These are phyloP conservation scores for Fonsecaea pugnacius DNA, from an alignment of 2,329 filamentous ascomycete species.

Conservation along the genomic window DNA sequence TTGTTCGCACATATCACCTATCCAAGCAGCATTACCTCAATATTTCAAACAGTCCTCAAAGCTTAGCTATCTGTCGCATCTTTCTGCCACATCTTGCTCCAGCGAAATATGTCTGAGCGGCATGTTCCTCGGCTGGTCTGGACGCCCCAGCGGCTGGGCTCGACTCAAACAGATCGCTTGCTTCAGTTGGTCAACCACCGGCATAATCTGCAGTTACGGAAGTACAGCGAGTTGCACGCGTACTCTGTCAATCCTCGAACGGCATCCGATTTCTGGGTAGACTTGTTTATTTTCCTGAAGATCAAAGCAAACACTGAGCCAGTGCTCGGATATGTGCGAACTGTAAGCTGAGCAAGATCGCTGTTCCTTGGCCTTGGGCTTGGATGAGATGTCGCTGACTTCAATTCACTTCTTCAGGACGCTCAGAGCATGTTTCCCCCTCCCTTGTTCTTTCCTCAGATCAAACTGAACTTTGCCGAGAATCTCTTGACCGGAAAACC, in stretches of 20 bases:
- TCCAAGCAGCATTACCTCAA: conserved; percentile 2
- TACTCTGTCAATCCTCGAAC: conserved; percentile 6
- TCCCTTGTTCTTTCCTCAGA: conserved; percentile 64
- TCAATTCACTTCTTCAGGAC: background rate
- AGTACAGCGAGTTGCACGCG: conserved; percentile 11
- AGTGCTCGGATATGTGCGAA: background rate
- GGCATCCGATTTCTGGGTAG: conserved; percentile 13
- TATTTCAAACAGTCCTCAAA: too few species aligned
- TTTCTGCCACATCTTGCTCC: background rate
- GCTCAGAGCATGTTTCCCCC: conserved; percentile 4
- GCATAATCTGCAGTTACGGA: background rate
- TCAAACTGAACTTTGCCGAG: conserved; percentile 52
- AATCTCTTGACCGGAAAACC: conserved; percentile 45
- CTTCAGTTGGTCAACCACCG: background rate
- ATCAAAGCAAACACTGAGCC: conserved; percentile 5
- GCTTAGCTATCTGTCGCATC: background rate
- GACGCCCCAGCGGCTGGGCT: background rate
- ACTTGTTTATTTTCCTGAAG: conserved; percentile 6
- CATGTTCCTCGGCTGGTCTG: conserved; percentile 1
- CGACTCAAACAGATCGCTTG: conserved; percentile 8
- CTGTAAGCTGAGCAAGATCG: background rate
- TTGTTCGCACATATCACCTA: conserved; percentile 3
- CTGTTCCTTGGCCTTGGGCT: background rate
- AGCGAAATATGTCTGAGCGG: background rate
- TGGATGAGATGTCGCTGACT: background rate